Base-by-base conservation (phyloP, 352 stramenopile species). In the Hyphochytrium catenoides region DNA sequence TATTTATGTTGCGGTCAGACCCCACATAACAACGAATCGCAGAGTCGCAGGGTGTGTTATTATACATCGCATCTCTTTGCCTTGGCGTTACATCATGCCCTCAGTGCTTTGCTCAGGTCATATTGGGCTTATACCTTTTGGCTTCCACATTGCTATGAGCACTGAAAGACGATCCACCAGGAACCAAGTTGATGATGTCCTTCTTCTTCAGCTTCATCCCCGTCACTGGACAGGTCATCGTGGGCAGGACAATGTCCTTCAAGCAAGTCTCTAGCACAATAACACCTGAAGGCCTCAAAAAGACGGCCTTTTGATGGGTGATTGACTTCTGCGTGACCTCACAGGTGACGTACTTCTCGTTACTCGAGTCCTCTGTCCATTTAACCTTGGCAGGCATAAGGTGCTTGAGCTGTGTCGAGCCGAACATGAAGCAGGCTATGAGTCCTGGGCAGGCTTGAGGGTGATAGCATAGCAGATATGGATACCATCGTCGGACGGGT, bases 321-420 rank as follows among this genome's bases (percentile, higher is more conserved):
- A 81, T 73, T 40, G 63, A 62, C 39, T 77, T 78, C 53, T 81
- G 78, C 25, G 57, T 77, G 22, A 84, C 57, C 36, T 43, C 64
- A 45, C 67, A 81, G 25, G 74, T 45, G 34, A 76, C 60, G 31
- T 64, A 48, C 2, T 36, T 25, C 3, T 37, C 32, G 20, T 53
- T 47, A 18, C 38, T 38, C 0, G 45, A 35, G 8, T 23, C 32
- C n/a, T 35, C 29, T 25, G 60, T 50, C 61, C 69, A 78, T 24
- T 76, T 62, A 28, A 81, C 70, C 46, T 84, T 76, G 37, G 78
- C 53, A 0, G 69, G 69, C 66, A 84, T 76, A 19, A 84, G 45
- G 39, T 84, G 64, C 41, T 84, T 84, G 43, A 81, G 58, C 48
- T n/a, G n/a, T n/a, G n/a, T n/a, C n/a, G n/a, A n/a, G n/a, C n/a